Conservation (phyloP, 305 asterid genomes). For the Fraxinus xanthoxyloides region DNA sequence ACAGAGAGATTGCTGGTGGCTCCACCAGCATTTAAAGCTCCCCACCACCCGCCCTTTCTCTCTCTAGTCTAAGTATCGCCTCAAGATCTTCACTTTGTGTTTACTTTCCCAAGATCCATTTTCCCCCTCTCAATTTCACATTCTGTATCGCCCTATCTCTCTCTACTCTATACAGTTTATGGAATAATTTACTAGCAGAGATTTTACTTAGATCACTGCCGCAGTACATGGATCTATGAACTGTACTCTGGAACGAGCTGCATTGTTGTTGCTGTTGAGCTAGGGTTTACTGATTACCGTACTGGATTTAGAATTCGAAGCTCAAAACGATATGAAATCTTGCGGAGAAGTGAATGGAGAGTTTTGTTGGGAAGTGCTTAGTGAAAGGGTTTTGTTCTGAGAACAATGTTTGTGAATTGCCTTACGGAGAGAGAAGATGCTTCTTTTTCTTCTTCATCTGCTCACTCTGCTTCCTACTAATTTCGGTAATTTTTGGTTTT, state of each 20-base stretch:
- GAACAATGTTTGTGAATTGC: conserved; percentile 45
- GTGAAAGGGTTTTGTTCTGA: conserved; percentile 28
- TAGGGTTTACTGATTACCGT: conserved; percentile 29
- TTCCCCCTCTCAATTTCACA: conserved; percentile 15
- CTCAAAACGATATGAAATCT: conserved; percentile 28
- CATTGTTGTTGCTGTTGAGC: conserved; percentile 38
- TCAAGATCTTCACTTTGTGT: conserved; percentile 29
- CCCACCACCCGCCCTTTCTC: conserved; percentile 27
- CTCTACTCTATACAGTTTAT: not conserved
- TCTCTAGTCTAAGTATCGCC: conserved; percentile 22
- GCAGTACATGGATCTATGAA: conserved; percentile 40
- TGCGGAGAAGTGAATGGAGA: conserved; percentile 28
- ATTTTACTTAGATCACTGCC: conserved; percentile 31
- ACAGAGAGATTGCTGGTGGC: conserved; percentile 36
- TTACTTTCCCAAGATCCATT: conserved; percentile 33
- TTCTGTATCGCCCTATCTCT: not conserved
- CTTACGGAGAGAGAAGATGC: conserved; percentile 58
- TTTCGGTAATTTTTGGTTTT: conserved; percentile 33
- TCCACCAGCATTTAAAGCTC: conserved; percentile 53
- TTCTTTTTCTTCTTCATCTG: conserved; percentile 41
- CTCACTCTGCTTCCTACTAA: conserved; percentile 42
- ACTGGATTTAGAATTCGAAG: not conserved
- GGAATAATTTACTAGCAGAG: not conserved
- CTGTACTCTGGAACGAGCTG: conserved; percentile 22
- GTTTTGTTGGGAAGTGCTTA: conserved; percentile 22